Evolutionary conservation across 345 rosid genomes (phyloP).

Genomic region (Eucalyptus regnans): DNA sequence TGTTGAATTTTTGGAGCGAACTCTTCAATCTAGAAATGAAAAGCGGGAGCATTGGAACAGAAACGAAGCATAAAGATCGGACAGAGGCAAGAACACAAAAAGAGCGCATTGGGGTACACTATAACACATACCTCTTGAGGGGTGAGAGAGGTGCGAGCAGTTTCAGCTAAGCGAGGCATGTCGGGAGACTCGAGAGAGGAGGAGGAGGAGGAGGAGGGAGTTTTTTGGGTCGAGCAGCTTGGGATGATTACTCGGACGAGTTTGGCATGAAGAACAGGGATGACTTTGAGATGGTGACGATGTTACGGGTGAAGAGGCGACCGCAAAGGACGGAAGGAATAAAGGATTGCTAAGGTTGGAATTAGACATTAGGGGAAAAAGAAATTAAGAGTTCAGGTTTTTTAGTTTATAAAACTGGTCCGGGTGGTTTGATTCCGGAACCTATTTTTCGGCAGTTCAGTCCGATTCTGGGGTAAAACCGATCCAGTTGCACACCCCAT

Average conservation of each 20-base stretch:
- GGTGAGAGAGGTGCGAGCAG: neutral
- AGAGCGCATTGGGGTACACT: neutral
- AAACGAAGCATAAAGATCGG: neutral
- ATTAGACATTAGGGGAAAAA: neutral
- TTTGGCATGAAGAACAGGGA: neutral
- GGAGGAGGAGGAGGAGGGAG: neutral
- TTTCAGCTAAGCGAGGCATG: neutral
- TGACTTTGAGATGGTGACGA: neutral
- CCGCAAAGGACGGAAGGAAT: neutral
- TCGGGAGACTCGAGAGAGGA: neutral
- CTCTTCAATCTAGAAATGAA: conserved; percentile 33
- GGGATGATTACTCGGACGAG: neutral
- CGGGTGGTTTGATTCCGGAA: neutral
- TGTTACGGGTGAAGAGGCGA: neutral
- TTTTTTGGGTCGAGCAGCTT: neutral
- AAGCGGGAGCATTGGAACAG: neutral
- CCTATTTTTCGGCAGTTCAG: no score
- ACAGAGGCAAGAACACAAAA: neutral
- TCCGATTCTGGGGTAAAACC: neutral
- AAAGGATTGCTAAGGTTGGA: neutral
- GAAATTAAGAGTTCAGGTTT: no score
- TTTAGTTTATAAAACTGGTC: no score
- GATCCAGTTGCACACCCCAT: neutral
- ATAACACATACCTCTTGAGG: neutral
- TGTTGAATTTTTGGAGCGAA: conserved; percentile 61